Evolutionary conservation across 345 rosid genomes (phyloP), one percentile per base, ranked within the genome.

Genomic region (Citrus inodora): DNA sequence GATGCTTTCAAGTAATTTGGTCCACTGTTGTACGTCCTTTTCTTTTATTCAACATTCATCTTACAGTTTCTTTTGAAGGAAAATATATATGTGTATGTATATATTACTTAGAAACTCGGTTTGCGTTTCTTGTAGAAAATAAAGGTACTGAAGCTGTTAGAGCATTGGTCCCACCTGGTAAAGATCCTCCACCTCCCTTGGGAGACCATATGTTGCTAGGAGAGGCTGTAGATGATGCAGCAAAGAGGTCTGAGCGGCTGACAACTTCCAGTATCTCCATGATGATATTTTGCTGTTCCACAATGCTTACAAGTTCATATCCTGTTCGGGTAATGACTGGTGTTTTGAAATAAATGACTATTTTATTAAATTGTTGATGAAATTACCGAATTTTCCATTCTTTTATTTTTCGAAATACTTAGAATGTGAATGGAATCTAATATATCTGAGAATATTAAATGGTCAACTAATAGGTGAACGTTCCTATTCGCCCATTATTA

Each of bases 101-200:
- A 13, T 11, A 4, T 46, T 19, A 25, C 28, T 11, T 21, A 60
- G 24, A 51, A 67, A 62, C 30, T 67, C 2, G 48, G 4, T 33
- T 58, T 85, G 19, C 40, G 8, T 72, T 25, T 85, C 58, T 80
- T 79, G 80, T 90, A 95, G 98, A 90, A 85, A 75, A 80, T 66
- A 92, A 78, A 85, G 85, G 92, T 72, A 70, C 80, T 63, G 90
- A 89, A 80, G 92, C 89, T 83, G 82, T 88, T 68, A 87, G 87
- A 81, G 83, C 85, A 73, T 84, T 92, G 89, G 82, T 88, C 86
- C 90, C 91, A 42, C 92, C 92, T 0, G 98, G 97, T 79, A 87
- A 90, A 82, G 89, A 83, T 59, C 78, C 90, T 27, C 98, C 98
- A 77, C 80, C 73, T 40, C 84, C 91, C n/a, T 81, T 95, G 77